Percentiles rank a stretch among this genome's conserved stretches.
Evolutionary conservation across 1,139 yeast genomes (phyloP).

Genomic region (Pneumocystis jirovecii): DNA sequence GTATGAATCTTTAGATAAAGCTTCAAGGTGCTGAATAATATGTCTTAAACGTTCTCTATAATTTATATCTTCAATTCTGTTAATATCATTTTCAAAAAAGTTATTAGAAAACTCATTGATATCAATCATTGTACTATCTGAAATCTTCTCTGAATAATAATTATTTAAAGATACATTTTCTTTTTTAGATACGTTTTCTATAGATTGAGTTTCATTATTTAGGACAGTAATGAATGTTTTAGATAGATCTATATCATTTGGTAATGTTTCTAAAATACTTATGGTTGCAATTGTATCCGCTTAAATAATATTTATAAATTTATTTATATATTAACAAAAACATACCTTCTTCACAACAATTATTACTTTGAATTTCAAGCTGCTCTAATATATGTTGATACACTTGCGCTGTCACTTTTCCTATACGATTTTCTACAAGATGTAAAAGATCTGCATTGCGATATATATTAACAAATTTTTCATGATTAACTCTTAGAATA

Average conservation of each 20-base stretch:
- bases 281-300: slow-evolving; percentile 24
- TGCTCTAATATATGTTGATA: slow-evolving; percentile 44
- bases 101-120: slow-evolving; percentile 17
- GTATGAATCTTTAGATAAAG: slow-evolving; percentile 22
- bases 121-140: slow-evolving; percentile 16
- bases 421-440: slow-evolving; percentile 54
- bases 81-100: slow-evolving; percentile 19
- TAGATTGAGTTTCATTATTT: slow-evolving; percentile 4
- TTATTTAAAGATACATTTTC: slow-evolving; percentile 5
- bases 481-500: slow-evolving; percentile 48
- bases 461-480: slow-evolving; percentile 50
- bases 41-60: slow-evolving; percentile 15
- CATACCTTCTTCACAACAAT: slow-evolving; percentile 18
- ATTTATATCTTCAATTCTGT: slow-evolving; percentile 19
- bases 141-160: neutral
- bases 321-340: neutral
- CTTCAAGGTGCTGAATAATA: slow-evolving; percentile 32
- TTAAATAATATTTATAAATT: neutral
- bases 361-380: slow-evolving; percentile 33
- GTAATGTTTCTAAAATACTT: slow-evolving; percentile 21
- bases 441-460: slow-evolving; percentile 50
- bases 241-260: slow-evolving; percentile 20
- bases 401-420: slow-evolving; percentile 49
- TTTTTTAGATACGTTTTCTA: slow-evolving; percentile 6
- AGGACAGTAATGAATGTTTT: slow-evolving; percentile 2